Percentiles rank a stretch among this genome's conserved stretches.
Conservation (phyloP, 2,329 filamentous ascomycete genomes). For the Dactylonectria macrodidyma region DNA sequence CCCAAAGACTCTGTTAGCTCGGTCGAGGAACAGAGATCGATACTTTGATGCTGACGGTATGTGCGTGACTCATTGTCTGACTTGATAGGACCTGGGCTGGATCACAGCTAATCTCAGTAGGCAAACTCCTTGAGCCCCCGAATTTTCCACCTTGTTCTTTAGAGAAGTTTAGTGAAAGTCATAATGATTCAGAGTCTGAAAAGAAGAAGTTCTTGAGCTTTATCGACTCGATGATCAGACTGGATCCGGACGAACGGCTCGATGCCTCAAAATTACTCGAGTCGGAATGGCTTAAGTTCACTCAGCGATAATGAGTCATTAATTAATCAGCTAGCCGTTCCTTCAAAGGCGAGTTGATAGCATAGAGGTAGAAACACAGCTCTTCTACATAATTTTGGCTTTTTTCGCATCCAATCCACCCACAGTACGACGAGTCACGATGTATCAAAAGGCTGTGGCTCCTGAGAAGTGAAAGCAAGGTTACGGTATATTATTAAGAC, state of each 20-base stretch:
- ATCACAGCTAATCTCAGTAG: background rate
- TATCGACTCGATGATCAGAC: background rate
- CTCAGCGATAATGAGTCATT: too few relatives aligned
- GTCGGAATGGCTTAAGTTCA: background rate
- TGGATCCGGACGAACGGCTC: background rate
- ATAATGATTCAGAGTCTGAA: background rate
- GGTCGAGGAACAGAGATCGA: background rate
- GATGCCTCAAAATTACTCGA: background rate
- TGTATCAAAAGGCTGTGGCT: too few relatives aligned
- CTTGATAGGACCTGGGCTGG: background rate
- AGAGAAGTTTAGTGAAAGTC: background rate
- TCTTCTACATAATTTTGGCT: too few relatives aligned
- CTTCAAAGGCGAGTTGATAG: too few relatives aligned
- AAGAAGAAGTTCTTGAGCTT: background rate
- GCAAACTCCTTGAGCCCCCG: background rate
- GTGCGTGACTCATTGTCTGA: background rate
- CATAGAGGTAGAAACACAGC: too few relatives aligned
- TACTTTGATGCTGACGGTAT: background rate
- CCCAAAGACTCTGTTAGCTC: slow-evolving; percentile 55
- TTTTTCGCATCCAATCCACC: too few relatives aligned
- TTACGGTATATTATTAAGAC: too few relatives aligned
- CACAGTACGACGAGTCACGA: too few relatives aligned
- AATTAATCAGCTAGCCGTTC: too few relatives aligned
- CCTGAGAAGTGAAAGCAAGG: too few relatives aligned
- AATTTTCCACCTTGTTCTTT: background rate